These are phyloP conservation scores for Ricinus communis DNA, from an alignment of 345 rosid genomes.

Conservation along the genomic window DNA sequence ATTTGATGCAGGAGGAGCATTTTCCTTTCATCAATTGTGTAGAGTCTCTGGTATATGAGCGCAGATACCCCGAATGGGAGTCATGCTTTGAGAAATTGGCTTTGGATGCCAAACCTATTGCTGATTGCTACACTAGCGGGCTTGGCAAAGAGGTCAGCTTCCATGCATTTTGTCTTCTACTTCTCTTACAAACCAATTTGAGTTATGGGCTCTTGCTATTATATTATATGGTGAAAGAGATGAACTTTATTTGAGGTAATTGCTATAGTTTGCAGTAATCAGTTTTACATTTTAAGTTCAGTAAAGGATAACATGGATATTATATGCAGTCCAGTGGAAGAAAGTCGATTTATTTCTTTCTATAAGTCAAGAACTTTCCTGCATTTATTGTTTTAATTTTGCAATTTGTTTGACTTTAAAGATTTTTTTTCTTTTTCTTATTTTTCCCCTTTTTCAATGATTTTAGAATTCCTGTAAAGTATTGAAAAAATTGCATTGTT, in stretches of 20 bases:
- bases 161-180: too few species aligned
- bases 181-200: too few species aligned
- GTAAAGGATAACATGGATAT: background rate
- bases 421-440: too few species aligned
- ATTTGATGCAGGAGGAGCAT: constrained; percentile 60
- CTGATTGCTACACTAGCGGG: constrained; percentile 62
- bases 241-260: background rate
- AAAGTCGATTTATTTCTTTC: too few species aligned
- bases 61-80: constrained; percentile 58
- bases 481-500: too few species aligned
- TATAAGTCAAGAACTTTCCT: too few species aligned
- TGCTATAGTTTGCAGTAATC: background rate
- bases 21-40: constrained; percentile 72
- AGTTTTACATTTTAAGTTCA: background rate
- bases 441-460: too few species aligned
- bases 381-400: too few species aligned
- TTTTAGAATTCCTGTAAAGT: too few species aligned
- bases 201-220: too few species aligned
- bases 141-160: constrained; percentile 60
- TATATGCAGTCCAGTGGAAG: background rate
- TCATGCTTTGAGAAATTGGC: constrained; percentile 64
- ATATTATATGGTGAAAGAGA: too few species aligned
- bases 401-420: too few species aligned
- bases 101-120: constrained; percentile 52
- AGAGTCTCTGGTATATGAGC: constrained; percentile 59